Base-by-base conservation (phyloP, 306 rosid genomes). In the Quercus aquifolioides region DNA sequence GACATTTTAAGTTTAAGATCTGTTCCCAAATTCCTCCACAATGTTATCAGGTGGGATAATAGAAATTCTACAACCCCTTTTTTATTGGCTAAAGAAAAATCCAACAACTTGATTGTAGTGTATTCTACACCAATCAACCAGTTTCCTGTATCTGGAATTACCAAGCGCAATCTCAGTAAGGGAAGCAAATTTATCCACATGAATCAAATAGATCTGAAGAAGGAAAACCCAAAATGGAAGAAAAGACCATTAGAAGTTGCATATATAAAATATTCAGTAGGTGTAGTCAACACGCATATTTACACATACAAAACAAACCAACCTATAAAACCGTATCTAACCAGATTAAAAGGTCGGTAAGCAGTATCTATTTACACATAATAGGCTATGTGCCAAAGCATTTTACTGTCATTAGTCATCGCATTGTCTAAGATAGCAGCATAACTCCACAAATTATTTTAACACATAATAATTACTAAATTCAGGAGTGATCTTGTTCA, bases 401-500 rank as follows among this genome's bases (percentile, higher is more conserved):
- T 63, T 63, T 28, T 63, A 26, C 38, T 13, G 26, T 13, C 38
- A 31, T 62, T 62, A 13, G 19, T 6, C 11, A 5, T 59, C 26
- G 19, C 30, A 33, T 55, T 25, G 21, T 56, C n/a, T 43, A 55
- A 60, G 73, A 38, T 17, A 41, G 43, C 41, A 52, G 55, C 75
- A 68, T 28, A n/a, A 69, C 14, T 69, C 71, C 73, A 78, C 65
- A 74, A 70, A 21, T 12, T 2, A 5, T 59, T 46, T 73, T 3
- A 52, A 26, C 46, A 28, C 70, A 30, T 30, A 28, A 65, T n/a
- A 26, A 20, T 9, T 38, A 35, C 60, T 69, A 20, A 28, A 35
- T 60, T 76, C 71, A 76, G 74, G 74, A 55, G 57, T 3, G 55
- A 33, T 67, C 77, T 84, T 79, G 77, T 69, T 88, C 57, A 80